These are phyloP conservation scores for Rubia peregrina DNA, from an alignment of 305 asterid species.

Conservation along the genomic window DNA sequence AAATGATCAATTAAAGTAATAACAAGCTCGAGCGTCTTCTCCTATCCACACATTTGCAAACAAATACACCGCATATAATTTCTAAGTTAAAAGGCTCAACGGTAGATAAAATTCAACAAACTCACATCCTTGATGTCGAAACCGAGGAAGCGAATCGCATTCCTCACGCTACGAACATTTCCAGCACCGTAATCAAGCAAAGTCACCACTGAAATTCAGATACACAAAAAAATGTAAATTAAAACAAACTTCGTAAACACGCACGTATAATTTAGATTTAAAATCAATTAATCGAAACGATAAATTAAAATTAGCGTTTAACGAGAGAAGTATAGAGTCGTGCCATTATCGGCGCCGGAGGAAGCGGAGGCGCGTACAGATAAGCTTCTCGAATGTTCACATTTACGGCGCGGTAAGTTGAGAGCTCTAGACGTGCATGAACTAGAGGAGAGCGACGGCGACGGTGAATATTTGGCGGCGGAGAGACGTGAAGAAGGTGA, in stretches of 20 bases:
- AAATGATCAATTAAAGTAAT: neutral
- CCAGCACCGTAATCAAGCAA: slow-evolving; percentile 98
- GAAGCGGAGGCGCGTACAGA: slow-evolving; percentile 53
- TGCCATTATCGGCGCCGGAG: slow-evolving; percentile 48
- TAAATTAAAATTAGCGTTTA: neutral
- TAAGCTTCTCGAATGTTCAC: slow-evolving; percentile 32
- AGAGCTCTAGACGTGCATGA: slow-evolving; percentile 24
- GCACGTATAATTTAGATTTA: neutral
- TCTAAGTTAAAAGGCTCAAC: neutral
- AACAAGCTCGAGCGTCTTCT: neutral
- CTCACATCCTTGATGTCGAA: slow-evolving; percentile 70
- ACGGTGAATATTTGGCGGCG: slow-evolving; percentile 14
- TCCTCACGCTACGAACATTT: slow-evolving; percentile 83
- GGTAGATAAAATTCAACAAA: neutral
- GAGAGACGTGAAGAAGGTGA: slow-evolving; percentile 34
- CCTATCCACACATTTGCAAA: neutral
- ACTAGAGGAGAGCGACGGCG: slow-evolving; percentile 28
- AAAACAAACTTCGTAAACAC: neutral
- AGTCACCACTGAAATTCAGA: slow-evolving; percentile 51
- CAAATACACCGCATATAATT: neutral
- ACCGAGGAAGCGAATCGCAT: slow-evolving; percentile 77
- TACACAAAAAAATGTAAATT: neutral
- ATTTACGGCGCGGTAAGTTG: slow-evolving; percentile 29
- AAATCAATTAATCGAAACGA: neutral
- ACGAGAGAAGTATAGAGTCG: neutral